Base-by-base conservation (phyloP, 2,329 filamentous ascomycete genomes). In the Apiospora sp. region DNA sequence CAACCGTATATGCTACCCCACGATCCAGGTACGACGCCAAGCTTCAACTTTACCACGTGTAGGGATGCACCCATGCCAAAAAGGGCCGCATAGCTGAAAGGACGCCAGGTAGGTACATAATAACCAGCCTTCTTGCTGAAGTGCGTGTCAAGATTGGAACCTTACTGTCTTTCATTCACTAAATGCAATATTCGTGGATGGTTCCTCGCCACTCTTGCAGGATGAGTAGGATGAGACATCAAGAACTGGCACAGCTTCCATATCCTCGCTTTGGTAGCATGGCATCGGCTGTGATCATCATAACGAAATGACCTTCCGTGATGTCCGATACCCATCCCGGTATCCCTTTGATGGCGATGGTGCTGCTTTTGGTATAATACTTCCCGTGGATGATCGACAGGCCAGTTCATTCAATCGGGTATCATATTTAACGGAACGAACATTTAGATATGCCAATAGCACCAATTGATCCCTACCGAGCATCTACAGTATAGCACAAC, bases 1-100 rank as follows among this genome's bases (percentile, higher is more conserved):
- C 30, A 22, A 34, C 22, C 64, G 37, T 68, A 67, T 43, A 68
- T 46, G 27, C n/a, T 68, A 46, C 67, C 44, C 67, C 67, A 68
- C 67, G 41, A 68, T 68, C 67, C 41, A 68, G 67, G 67, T 30
- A 68, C 67, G 67, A 44, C 67, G 43, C 43, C 67, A 68, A 68
- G 67, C 67, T 30, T 46, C 41, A 19, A 48, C 44, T 46, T 10
- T 48, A 48, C 41, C 67, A 68, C 67, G 67, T 68, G 67, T 44
- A 44, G 44, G 43, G 41, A 48, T 48, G 16, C 41, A 34, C 24
- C 67, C 67, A 46, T 64, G 58, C 34, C 58, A 41, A 41, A 64
- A 41, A 41, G 58, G 22, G 30, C 54, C 54, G 6, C 54, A 61
- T 30, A 61, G 19, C 54, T 37, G 58, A 64, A 34, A 64, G 19